Evolutionary conservation across 2,329 filamentous ascomycete genomes (phyloP).

Genomic region (Aspergillus caelatus): DNA sequence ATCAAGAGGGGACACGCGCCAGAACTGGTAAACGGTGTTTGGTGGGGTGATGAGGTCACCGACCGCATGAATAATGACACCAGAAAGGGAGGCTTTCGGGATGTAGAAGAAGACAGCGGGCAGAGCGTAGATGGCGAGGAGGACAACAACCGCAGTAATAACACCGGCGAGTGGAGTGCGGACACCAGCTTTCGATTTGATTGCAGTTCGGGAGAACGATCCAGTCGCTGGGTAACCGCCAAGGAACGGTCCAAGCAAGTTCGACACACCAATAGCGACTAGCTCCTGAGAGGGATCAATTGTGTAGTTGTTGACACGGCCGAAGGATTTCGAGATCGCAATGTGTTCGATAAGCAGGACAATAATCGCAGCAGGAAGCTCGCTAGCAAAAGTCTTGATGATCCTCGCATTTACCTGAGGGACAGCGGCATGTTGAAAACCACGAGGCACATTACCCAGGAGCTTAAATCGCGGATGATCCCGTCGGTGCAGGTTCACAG

Average conservation of each 20-base stretch:
- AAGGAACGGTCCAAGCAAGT: conserved; percentile 87
- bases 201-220: conserved; percentile 93
- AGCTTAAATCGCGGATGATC: conserved; percentile 71
- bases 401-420: conserved; percentile 69
- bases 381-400: conserved; percentile 67
- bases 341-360: conserved; percentile 98
- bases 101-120: conserved; percentile 94
- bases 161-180: conserved; percentile 88
- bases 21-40: conserved; percentile 92
- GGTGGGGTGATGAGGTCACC: conserved; percentile 89
- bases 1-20: conserved; percentile 87
- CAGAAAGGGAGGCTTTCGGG: conserved; percentile 75
- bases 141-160: conserved; percentile 81
- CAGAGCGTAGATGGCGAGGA: conserved; percentile 87
- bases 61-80: conserved; percentile 94
- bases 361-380: conserved; percentile 84
- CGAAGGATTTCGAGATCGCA: conserved; percentile 95
- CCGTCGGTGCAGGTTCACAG: conserved; percentile 72
- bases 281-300: conserved; percentile 96
- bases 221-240: conserved; percentile 91
- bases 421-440: conserved; percentile 76
- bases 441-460: conserved; percentile 75
- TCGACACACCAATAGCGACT: conserved; percentile 89
- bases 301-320: conserved; percentile 91
- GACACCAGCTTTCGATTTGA: conserved; percentile 95